Conservation (phyloP, 2,329 filamentous ascomycete genomes). For the Cercospora zeina region DNA sequence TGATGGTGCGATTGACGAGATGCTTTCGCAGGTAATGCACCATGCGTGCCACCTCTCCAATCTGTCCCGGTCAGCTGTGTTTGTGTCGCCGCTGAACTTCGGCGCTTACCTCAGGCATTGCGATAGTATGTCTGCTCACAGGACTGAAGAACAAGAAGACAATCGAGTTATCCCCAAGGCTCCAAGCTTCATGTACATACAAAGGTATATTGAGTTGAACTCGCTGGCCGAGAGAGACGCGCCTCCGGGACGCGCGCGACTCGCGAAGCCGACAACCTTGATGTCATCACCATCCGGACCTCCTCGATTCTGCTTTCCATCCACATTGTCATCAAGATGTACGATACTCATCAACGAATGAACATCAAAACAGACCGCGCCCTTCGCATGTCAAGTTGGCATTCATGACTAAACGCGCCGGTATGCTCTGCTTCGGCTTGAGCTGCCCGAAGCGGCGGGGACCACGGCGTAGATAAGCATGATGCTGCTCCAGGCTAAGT, state of each 20-base stretch:
- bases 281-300: slow-evolving; percentile 3
- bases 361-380: not conserved
- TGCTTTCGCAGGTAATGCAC: slow-evolving; percentile 81
- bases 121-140: not conserved
- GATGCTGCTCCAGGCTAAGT: slow-evolving; percentile 17
- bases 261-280: slow-evolving; percentile 6
- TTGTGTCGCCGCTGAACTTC: not conserved
- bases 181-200: not conserved
- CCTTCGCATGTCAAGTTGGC: not conserved
- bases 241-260: slow-evolving; percentile 9
- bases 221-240: slow-evolving; percentile 9
- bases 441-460: slow-evolving; percentile 17
- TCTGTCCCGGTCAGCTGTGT: slow-evolving; percentile 38
- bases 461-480: slow-evolving; percentile 24
- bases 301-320: not conserved
- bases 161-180: not conserved
- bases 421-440: slow-evolving; percentile 12
- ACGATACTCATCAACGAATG: not conserved
- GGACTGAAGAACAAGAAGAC: not conserved
- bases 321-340: not conserved
- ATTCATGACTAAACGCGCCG: slow-evolving; percentile 18
- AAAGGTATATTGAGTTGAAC: not conserved
- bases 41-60: slow-evolving; percentile 70
- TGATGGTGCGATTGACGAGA: slow-evolving; percentile 80
- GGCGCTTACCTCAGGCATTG: slow-evolving; percentile 28